Conservation (phyloP, 192 early-diverging fungal species). For the Mortierella alpina region DNA sequence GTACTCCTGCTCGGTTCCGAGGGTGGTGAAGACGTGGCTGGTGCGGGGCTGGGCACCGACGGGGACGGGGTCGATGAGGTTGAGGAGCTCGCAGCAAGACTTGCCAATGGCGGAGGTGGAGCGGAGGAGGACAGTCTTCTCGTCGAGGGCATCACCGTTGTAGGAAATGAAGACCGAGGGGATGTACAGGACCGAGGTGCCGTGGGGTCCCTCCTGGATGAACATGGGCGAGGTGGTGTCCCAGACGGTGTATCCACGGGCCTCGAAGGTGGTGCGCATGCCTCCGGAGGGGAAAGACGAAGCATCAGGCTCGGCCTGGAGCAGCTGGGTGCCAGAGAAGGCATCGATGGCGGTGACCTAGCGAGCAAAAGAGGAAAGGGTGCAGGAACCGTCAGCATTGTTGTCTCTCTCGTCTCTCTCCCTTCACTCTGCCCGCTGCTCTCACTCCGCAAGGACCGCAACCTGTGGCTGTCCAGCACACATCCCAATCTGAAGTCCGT, state of each 20-base stretch:
- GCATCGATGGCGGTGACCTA: constrained; percentile 90
- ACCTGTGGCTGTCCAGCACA: too few species aligned
- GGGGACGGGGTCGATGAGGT: constrained; percentile 75
- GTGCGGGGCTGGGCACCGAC: constrained; percentile 70
- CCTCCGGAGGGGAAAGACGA: constrained; percentile 99
- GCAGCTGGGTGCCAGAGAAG: constrained; percentile 96
- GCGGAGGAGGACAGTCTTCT: constrained; percentile 97
- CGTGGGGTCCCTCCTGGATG: constrained; percentile 91
- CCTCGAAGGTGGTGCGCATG: constrained; percentile 98
- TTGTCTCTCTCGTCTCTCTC: background rate
- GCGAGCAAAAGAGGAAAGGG: background rate
- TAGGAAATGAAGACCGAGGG: constrained; percentile 99
- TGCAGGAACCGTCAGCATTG: background rate
- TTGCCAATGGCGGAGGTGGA: constrained; percentile 89
- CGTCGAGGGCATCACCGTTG: constrained; percentile 99
- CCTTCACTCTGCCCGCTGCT: background rate
- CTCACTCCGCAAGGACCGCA: background rate
- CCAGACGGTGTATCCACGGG: constrained; percentile 99
- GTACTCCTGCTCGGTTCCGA: constrained; percentile 99
- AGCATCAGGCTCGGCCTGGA: constrained; percentile 99
- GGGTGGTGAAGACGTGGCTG: constrained; percentile 90
- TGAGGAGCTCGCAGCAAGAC: constrained; percentile 83
- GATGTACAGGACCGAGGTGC: constrained; percentile 93
- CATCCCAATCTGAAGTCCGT: background rate
- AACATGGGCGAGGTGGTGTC: constrained; percentile 98